Base-by-base conservation (phyloP, 257 asterid genomes). In the Oldenlandia corymbosa region DNA sequence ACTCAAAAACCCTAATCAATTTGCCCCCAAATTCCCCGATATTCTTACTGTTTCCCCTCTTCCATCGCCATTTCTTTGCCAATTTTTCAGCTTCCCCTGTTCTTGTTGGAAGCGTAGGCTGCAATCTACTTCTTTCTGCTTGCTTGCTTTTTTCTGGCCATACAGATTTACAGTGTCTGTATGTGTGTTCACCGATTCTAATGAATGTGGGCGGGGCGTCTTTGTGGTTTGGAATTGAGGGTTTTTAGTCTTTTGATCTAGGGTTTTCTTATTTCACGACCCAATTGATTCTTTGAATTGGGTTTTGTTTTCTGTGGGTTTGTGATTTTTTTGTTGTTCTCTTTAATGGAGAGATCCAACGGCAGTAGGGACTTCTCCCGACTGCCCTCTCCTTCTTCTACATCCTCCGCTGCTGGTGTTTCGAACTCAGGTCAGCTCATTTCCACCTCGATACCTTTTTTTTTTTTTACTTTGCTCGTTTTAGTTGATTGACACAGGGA, bases 331-430 rank as follows among this genome's bases (percentile, higher is more conserved):
- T 60, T 18, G 53, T 47, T 18, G 13, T 3, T 45, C 18, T 10
- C 26, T 24, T 51, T 60, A 55, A 89, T 89, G 96, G 82, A 81
- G 78, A 80, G 88, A 86, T 84, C 84, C 73, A 79, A 70, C 64
- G 70, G 75, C 32, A 83, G 58, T 32, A 83, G 58, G 64, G 83
- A 73, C 62, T 76, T 66, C 50, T 30, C n/a, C 46, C 55, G 28
- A 4, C 62, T 52, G 21, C 48, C 71, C 39, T 34, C 66, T 30
- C 31, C 70, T 5, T 24, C 70, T 13, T 54, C 70, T 39, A 39
- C 63, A 7, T 34, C 71, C 37, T 6, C 60, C 9, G 28, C 70
- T 13, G 56, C 51, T 43, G 23, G 46, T 26, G 45, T 54, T 59
- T 49, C 72, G 21, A 48, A 83, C 49, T 76, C 89, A 43, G 91